These are phyloP conservation scores for Zymoseptoria passerinii DNA, from an alignment of 2,329 filamentous ascomycete genomes.

Conservation along the genomic window DNA sequence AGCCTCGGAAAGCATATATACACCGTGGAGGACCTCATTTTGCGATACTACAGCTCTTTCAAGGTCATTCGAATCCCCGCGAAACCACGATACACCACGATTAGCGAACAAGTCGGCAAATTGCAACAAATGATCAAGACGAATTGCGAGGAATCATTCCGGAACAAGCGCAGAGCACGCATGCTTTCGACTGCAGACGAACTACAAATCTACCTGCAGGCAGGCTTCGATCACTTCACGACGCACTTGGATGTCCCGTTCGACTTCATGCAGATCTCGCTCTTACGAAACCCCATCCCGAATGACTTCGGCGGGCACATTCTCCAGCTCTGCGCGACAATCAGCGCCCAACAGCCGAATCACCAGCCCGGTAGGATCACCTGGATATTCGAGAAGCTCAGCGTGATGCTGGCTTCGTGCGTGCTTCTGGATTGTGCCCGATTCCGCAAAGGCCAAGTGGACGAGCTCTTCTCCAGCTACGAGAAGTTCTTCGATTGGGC, in stretches of 20 bases:
- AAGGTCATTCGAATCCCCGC: slow-evolving; percentile 42
- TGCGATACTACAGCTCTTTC: slow-evolving; percentile 45
- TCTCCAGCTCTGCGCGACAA: slow-evolving; percentile 39
- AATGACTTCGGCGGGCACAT: slow-evolving; percentile 44
- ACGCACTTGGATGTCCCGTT: slow-evolving; percentile 40
- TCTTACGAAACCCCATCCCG: slow-evolving; percentile 38
- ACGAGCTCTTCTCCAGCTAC: slow-evolving; percentile 36
- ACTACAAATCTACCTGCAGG: slow-evolving; percentile 41
- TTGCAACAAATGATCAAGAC: slow-evolving; percentile 38
- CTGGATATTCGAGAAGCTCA: slow-evolving; percentile 39
- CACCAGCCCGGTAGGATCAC: slow-evolving; percentile 24
- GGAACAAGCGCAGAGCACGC: slow-evolving; percentile 37
- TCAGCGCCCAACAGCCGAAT: slow-evolving; percentile 30
- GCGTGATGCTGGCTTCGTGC: slow-evolving; percentile 44
- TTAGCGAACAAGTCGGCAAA: slow-evolving; percentile 42
- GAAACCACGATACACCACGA: slow-evolving; percentile 39
- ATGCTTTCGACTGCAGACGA: slow-evolving; percentile 43
- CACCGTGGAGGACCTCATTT: slow-evolving; percentile 40
- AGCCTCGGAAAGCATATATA: slow-evolving; percentile 35
- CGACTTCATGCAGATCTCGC: slow-evolving; percentile 43
- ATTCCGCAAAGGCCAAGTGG: slow-evolving; percentile 30
- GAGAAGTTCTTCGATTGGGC: slow-evolving; percentile 37
- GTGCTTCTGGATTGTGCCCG: slow-evolving; percentile 42
- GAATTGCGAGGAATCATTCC: slow-evolving; percentile 35
- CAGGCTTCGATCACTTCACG: slow-evolving; percentile 45